Evolutionary conservation across 805 yeast species (phyloP).

Genomic region (Kazachstania africana): DNA sequence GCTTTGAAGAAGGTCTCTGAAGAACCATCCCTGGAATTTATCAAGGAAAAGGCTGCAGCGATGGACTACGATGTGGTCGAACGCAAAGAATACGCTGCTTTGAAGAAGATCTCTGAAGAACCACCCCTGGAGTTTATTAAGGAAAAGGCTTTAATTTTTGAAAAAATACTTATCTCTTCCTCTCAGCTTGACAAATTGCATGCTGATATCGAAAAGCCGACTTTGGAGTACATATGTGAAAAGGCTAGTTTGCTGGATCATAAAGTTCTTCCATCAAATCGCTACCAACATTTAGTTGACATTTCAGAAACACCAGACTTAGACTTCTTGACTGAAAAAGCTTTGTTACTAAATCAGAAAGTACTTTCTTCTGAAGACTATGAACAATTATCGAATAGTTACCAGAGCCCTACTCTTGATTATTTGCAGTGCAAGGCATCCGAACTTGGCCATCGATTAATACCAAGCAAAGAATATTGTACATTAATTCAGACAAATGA

Average conservation of each 20-base stretch:
- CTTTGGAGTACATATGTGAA: constrained; percentile 3
- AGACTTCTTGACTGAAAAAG: no score
- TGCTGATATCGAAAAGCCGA: constrained; percentile 3
- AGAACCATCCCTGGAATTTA: constrained; percentile 16
- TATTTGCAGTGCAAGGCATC: constrained; percentile 1
- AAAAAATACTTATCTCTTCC: constrained; percentile 8
- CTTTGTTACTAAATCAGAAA: no score
- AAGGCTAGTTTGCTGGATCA: no score
- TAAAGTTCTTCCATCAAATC: no score
- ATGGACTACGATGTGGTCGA: constrained; percentile 4
- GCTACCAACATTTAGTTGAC: no score
- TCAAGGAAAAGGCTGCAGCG: constrained; percentile 16
- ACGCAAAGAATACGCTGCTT: constrained; percentile 2
- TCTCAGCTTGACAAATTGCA: constrained; percentile 6
- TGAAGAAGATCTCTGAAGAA: no score
- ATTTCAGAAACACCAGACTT: no score
- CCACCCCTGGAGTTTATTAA: constrained; percentile 12
- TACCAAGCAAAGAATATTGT: constrained; percentile 2
- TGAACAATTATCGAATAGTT: no score
- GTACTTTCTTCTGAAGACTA: no score
- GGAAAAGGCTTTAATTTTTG: constrained; percentile 6
- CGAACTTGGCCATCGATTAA: not conserved
- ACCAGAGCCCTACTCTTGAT: no score
- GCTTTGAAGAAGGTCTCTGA: constrained; percentile 5
- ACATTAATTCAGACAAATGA: constrained; percentile 2